Evolutionary conservation across 495 filamentous ascomycete species (phyloP), one percentile per base, ranked within the genome.

Genomic region (Penicillium cosmopolitanum): DNA sequence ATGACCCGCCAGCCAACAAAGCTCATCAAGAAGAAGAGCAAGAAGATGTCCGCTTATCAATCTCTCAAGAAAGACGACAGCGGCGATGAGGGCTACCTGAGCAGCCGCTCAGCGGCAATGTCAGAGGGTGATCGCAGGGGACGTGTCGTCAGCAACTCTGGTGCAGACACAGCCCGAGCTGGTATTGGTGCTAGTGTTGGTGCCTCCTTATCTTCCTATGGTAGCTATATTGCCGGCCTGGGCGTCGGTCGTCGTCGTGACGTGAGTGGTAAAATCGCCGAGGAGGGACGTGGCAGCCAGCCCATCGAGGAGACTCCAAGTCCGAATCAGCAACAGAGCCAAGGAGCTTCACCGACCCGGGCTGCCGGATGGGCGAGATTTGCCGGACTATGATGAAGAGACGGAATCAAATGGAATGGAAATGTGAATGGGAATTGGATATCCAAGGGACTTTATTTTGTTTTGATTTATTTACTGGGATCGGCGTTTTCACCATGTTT

Each of bases 261-360:
- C 64, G 91, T 94, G 10, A 95, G 91, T 65, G 93, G 92, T 3
- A 91, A 91, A 73, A 76, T 91, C 48, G 93, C 87, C 2, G 93
- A 97, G 73, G 93, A 97, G 73, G 93, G 93, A 1, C 78, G 87
- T 42, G 84, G 83, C 3, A 80, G 80, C 10, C 66, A 59, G 36
- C 57, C 63, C 10, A 16, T 61, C 15, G 63, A 67, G 36, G 57
- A 65, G 16, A 28, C 42, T 12, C 57, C 62, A 34, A 53, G 13
- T 40, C 51, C 47, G 34, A 57, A 48, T 35, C 28, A 43, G 12
- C 61, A 50, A 23, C 53, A 62, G 33, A 65, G 50, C 46, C 34
- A 62, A 36, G 38, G 40, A 23, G 23, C 62, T 36, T 50, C 57
- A 0, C 60, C 69, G 7, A 51, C 56, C 34, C 73, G 76, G 12